A percentile compares a stretch with the other conserved stretches of the same genome.
Conservation (phyloP, 2,329 filamentous ascomycete genomes). For the Pyricularia pennisetigena region DNA sequence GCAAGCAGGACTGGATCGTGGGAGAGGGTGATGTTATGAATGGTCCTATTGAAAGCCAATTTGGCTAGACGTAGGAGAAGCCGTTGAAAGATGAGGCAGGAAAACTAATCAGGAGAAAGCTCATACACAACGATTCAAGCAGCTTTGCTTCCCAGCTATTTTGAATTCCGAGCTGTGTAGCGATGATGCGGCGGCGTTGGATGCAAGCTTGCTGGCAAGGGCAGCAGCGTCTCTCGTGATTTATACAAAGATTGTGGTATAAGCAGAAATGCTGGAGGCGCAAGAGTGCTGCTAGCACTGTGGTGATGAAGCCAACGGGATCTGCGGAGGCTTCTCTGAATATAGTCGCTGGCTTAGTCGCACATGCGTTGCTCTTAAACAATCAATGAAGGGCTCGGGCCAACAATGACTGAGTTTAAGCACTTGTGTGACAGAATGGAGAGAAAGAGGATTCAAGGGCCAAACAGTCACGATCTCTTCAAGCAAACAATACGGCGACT, state of each 20-base stretch:
- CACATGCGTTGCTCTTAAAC: background rate
- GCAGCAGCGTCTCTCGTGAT: background rate
- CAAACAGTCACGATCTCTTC: background rate
- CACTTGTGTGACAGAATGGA: background rate
- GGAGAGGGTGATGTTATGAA: background rate
- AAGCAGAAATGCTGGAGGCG: background rate
- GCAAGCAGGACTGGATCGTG: background rate
- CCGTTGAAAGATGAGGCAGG: background rate
- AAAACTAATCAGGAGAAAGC: background rate
- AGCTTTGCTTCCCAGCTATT: background rate
- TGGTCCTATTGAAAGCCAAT: background rate
- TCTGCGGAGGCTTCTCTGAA: background rate
- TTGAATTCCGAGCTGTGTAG: background rate
- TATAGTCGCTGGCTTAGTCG: background rate
- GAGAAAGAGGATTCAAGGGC: background rate
- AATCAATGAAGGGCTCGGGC: background rate
- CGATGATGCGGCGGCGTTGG: background rate
- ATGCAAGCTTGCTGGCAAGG: background rate
- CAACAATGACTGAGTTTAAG: background rate
- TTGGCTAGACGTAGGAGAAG: background rate
- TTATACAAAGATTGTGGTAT: background rate
- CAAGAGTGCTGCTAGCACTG: background rate
- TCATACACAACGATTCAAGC: background rate
- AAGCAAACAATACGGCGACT: background rate
- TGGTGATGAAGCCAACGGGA: background rate